Conservation (phyloP, 139 green algal species). For the Chlamydomonas incerta region DNA sequence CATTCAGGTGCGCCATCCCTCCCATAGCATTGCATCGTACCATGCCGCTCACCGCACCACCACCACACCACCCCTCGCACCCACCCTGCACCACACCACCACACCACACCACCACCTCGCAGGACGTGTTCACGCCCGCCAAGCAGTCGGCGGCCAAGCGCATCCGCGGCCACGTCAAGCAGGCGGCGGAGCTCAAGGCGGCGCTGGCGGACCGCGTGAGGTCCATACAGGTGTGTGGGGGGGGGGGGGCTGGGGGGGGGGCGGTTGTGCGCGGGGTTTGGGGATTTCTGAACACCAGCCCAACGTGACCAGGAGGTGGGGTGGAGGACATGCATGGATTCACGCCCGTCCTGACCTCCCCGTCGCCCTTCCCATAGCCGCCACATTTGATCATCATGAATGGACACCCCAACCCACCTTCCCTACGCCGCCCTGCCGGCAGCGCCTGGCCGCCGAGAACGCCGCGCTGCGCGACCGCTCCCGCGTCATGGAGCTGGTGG, state of each 20-base stretch:
- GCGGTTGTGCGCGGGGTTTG: not conserved
- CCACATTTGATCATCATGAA: too few relatives aligned
- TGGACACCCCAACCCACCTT: too few relatives aligned
- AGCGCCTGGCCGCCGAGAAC: constrained; percentile 10
- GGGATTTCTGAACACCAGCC: too few relatives aligned
- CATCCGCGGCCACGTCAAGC: constrained; percentile 30
- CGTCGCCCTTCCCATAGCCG: too few relatives aligned
- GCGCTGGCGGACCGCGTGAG: constrained; percentile 14
- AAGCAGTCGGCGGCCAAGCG: constrained; percentile 14
- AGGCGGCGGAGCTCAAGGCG: constrained; percentile 5
- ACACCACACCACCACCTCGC: not conserved
- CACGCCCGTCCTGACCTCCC: too few relatives aligned
- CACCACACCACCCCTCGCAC: not conserved
- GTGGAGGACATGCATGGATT: too few relatives aligned
- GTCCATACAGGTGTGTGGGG: not conserved
- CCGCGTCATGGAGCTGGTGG: constrained; percentile 16
- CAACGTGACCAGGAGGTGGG: too few relatives aligned
- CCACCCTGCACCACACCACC: not conserved
- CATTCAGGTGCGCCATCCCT: not conserved
- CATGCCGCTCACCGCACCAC: not conserved
- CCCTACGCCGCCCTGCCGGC: too few relatives aligned
- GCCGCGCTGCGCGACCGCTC: constrained; percentile 9
- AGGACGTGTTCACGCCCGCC: constrained; percentile 20
- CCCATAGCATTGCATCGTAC: too few relatives aligned
- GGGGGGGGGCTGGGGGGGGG: too few relatives aligned